Percentiles rank a stretch among this genome's conserved stretches.
phyloP scores from a whole-genome alignment of 306 rosid genomes.

The Quercus wislizeni region DNA sequence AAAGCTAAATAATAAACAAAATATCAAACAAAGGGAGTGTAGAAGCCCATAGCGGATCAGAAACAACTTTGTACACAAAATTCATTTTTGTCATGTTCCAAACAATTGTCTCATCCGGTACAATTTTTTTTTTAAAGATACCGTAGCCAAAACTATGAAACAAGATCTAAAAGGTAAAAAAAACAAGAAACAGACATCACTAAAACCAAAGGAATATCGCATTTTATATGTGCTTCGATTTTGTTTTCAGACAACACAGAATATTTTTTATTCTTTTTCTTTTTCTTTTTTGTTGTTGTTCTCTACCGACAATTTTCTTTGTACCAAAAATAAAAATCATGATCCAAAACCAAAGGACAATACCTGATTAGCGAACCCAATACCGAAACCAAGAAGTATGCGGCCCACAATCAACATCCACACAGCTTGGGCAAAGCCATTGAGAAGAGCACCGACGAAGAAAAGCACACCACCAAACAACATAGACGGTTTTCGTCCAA shows the following conservation, averaged over 20 bases:
- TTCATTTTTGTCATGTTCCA: constrained; percentile 9
- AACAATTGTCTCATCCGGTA: constrained; percentile 7
- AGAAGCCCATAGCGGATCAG: background rate
- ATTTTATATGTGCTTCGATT: background rate
- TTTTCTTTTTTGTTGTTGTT: background rate
- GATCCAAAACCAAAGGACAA: background rate
- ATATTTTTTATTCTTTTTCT: background rate
- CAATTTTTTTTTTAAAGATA: background rate
- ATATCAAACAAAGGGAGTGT: background rate
- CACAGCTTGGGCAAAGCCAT: constrained; percentile 53
- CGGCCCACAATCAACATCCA: constrained; percentile 91
- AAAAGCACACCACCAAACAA: constrained; percentile 76
- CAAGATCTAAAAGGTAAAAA: background rate
- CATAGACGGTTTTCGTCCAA: constrained; percentile 80
- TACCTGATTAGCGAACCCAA: constrained; percentile 96
- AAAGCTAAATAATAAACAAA: background rate
- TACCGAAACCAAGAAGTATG: constrained; percentile 87
- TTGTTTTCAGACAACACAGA: background rate
- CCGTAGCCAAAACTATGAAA: background rate
- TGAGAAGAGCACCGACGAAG: constrained; percentile 68
- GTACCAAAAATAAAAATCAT: constrained; percentile 5
- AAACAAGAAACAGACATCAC: background rate
- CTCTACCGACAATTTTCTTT: background rate
- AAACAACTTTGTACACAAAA: background rate
- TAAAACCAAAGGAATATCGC: background rate